Conservation (phyloP, 306 rosid species). For the Vachellia collinsii region DNA sequence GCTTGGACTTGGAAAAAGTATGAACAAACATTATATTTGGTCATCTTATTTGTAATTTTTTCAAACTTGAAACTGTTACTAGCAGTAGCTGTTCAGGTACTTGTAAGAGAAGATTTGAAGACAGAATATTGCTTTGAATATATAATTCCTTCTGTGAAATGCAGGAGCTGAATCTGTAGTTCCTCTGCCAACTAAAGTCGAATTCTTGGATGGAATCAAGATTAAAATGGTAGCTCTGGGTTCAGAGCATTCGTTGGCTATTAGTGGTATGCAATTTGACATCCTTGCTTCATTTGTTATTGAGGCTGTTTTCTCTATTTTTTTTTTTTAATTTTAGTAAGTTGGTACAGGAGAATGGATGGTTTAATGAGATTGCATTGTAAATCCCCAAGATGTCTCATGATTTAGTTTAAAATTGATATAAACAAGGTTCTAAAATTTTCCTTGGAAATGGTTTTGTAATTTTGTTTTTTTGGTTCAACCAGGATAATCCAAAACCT, state of each 20-base stretch:
- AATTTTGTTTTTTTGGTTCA: neutral
- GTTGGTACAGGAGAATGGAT: constrained; percentile 10
- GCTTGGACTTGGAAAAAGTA: constrained; percentile 97
- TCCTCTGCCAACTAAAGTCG: constrained; percentile 78
- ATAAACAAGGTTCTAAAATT: neutral
- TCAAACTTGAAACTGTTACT: constrained; percentile 3
- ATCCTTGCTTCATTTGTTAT: constrained; percentile 13
- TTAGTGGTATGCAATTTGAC: constrained; percentile 65
- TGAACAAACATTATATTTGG: constrained; percentile 38
- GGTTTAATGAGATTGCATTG: constrained; percentile 24
- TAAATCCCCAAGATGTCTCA: neutral
- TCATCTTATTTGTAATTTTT: constrained; percentile 14
- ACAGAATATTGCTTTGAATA: constrained; percentile 18
- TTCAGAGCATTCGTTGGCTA: constrained; percentile 84
- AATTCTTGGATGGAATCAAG: constrained; percentile 75
- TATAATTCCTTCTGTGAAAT: constrained; percentile 33
- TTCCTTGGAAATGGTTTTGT: constrained; percentile 5
- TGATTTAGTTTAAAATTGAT: neutral
- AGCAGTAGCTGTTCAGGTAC: constrained; percentile 26
- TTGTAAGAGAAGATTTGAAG: constrained; percentile 8
- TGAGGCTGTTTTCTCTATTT: constrained; percentile 16
- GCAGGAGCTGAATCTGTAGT: constrained; percentile 70
- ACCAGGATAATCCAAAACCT: neutral
- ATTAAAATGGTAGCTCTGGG: constrained; percentile 83
- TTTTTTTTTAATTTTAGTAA: constrained; percentile 1